Evolutionary conservation across 225 moss, liverwort and hornwort species (phyloP).

Genomic region (Pleurozium schreberi): DNA sequence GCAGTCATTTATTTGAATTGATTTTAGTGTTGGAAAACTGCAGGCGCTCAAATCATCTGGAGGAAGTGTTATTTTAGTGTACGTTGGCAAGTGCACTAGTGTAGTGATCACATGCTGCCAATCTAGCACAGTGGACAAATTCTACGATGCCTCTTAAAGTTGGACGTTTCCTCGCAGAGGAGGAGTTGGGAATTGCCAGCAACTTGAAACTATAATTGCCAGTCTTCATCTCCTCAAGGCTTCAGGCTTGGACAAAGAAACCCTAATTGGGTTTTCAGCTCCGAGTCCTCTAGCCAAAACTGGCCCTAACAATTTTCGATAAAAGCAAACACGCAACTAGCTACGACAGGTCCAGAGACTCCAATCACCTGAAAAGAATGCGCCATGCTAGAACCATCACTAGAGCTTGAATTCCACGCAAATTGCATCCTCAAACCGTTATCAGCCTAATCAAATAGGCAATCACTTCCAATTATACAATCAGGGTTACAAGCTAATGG

Average conservation of each 20-base stretch:
- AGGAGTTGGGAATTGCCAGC: too few species aligned
- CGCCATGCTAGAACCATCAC: background rate
- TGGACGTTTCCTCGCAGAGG: too few species aligned
- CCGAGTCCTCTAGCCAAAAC: background rate
- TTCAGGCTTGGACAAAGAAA: background rate
- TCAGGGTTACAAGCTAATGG: background rate
- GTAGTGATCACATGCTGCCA: too few species aligned
- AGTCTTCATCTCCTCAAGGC: background rate
- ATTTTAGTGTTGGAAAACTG: too few species aligned
- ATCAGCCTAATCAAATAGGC: background rate
- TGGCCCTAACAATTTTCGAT: background rate
- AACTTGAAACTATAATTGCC: background rate
- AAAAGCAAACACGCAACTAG: background rate
- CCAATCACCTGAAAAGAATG: constrained; percentile 14
- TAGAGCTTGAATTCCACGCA: constrained; percentile 2
- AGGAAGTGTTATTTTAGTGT: too few species aligned
- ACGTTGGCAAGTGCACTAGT: too few species aligned
- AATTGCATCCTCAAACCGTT: background rate
- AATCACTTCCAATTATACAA: background rate
- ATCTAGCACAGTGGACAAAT: too few species aligned
- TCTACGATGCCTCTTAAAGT: too few species aligned
- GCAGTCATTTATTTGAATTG: too few species aligned
- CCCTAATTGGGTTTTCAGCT: background rate
- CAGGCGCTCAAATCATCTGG: too few species aligned
- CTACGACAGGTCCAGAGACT: background rate